Base-by-base conservation (phyloP, 1,139 yeast species). In the Yarrowia galli region DNA sequence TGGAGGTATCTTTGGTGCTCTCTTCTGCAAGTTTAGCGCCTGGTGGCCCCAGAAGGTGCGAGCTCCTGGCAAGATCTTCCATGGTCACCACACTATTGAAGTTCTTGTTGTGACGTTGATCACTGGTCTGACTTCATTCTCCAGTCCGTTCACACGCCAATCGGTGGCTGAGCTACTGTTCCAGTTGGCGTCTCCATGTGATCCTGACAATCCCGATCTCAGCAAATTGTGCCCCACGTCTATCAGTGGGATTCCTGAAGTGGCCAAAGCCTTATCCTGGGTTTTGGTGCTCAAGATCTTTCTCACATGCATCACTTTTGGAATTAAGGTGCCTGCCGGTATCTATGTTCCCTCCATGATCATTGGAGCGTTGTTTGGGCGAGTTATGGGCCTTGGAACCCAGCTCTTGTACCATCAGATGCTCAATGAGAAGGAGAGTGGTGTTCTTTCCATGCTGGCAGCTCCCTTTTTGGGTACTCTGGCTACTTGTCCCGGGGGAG, bases 261-360 rank as follows among this genome's bases (percentile, higher is more conserved):
- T 83, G 67, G 69, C 85, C 15, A 69, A 73, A 10, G 74, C 79
- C 0, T 76, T 87, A 15, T 68, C 74, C 0, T 75, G 76, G 72
- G 89, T 89, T 2, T 78, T 87, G 61, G 70, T 79, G 1, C 77
- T 84, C 63, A 87, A 86, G 71, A 72, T 83, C 0, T 68, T 81
- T 1, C 76, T 87, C 42, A 86, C 89, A 0, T 79, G 83, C 36
- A 74, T 86, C 13, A 85, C 89, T 0, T 85, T 86, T 75, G 91
- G 91, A 0, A 75, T 86, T 68, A 87, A 86, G 72, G 79, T 87
- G 2, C 91, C 91, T 0, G 83, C 87, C 68, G 91, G 91, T 25
- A 85, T 87, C 25, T 87, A 87, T 73, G 88, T 87, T 0, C 91
- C 91, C 1, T 84, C 89, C 0, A 86, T 87, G 90, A 89, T 87